These are phyloP conservation scores for Kluyveromyces aestuarii DNA, from an alignment of 805 yeast genomes.

Conservation along the genomic window DNA sequence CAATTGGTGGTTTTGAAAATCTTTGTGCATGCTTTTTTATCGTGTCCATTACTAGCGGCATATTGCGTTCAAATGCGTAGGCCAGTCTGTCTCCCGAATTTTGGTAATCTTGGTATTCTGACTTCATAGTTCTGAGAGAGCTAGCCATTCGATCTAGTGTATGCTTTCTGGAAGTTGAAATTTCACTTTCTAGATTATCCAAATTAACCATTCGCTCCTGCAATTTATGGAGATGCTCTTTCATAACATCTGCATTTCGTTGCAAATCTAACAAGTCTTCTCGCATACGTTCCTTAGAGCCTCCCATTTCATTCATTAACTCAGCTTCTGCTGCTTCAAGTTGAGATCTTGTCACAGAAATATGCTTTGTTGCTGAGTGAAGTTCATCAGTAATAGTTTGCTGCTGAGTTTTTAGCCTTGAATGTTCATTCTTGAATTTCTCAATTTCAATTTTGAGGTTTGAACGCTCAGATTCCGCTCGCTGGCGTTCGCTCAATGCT, in stretches of 20 bases:
- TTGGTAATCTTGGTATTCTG: neutral
- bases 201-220: slow-evolving; percentile 10
- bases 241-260: slow-evolving; percentile 5
- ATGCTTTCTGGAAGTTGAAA: slow-evolving; percentile 6
- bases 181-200: slow-evolving; percentile 10
- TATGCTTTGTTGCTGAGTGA: slow-evolving; percentile 13
- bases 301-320: slow-evolving; percentile 23
- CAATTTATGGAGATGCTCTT: slow-evolving; percentile 7
- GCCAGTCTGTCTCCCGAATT: slow-evolving; percentile 3
- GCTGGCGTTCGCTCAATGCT: slow-evolving; percentile 9
- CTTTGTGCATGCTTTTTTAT: slow-evolving; percentile 28
- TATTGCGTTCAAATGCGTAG: slow-evolving; percentile 40
- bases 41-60: slow-evolving; percentile 34
- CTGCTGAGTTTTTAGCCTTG: slow-evolving; percentile 16
- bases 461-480: slow-evolving; percentile 13
- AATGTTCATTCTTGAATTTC: slow-evolving; percentile 11
- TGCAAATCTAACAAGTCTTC: slow-evolving; percentile 9
- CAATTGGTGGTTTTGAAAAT: slow-evolving; percentile 52
- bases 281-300: slow-evolving; percentile 22
- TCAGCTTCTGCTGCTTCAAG: slow-evolving; percentile 21
- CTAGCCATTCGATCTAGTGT: slow-evolving; percentile 4
- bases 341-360: slow-evolving; percentile 11
- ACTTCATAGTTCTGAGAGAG: neutral
- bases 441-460: slow-evolving; percentile 11
- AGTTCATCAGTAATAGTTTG: slow-evolving; percentile 14